These are phyloP conservation scores for Nicotiana tabacum DNA, from an alignment of 257 asterid species.

Conservation along the genomic window DNA sequence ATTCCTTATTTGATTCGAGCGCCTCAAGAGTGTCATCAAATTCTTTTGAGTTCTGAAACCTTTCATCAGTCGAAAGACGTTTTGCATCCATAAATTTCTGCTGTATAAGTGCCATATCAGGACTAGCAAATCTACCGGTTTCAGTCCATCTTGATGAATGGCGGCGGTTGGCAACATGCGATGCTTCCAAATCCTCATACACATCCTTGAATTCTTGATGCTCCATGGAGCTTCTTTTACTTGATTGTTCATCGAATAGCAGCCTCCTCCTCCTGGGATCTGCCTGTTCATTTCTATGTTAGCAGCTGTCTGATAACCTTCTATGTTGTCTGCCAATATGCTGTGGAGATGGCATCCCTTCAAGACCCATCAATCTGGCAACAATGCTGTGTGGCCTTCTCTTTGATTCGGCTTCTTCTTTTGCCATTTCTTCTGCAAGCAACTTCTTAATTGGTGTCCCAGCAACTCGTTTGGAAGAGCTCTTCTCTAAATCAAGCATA, in stretches of 20 bases:
- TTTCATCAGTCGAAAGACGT: constrained; percentile 38
- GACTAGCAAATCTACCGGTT: constrained; percentile 39
- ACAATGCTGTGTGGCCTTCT: constrained; percentile 54
- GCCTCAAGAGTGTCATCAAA: constrained; percentile 43
- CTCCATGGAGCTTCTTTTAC: constrained; percentile 42
- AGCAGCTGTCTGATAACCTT: constrained; percentile 37
- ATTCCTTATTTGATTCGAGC: constrained; percentile 47
- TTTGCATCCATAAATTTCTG: constrained; percentile 52
- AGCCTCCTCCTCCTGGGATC: constrained; percentile 24
- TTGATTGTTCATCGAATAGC: constrained; percentile 23
- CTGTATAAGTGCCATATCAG: constrained; percentile 50
- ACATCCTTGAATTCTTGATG: constrained; percentile 69
- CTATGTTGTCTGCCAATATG: constrained; percentile 48
- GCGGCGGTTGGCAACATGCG: constrained; percentile 57
- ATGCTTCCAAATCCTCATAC: constrained; percentile 83
- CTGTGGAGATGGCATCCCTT: constrained; percentile 63
- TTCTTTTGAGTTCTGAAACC: constrained; percentile 45
- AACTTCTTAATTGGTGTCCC: constrained; percentile 68
- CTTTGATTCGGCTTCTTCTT: constrained; percentile 62
- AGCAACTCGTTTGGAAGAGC: constrained; percentile 31
- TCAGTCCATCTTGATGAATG: constrained; percentile 60
- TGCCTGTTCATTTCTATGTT: constrained; percentile 25
- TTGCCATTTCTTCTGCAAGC: constrained; percentile 69
- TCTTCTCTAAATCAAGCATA: constrained; percentile 45
- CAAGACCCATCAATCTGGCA: constrained; percentile 88